Evolutionary conservation across 139 green algal genomes (phyloP).

Genomic region (Trebouxia sp.): DNA sequence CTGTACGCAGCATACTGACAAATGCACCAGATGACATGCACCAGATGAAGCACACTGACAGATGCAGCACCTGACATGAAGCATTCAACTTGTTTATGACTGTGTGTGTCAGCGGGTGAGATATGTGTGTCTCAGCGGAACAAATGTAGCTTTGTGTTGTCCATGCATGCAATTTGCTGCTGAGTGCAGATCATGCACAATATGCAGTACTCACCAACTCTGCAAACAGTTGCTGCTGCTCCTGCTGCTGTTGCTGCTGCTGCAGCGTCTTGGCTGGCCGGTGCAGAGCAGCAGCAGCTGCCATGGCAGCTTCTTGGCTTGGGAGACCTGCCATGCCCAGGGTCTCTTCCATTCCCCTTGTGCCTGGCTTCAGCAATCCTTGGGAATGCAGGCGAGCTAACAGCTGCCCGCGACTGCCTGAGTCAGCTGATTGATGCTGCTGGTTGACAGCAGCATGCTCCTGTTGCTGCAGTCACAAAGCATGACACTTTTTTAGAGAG

Average conservation of each 20-base stretch:
- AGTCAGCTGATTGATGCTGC: neutral
- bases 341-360: neutral
- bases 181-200: no score
- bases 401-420: neutral
- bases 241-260: constrained; percentile 70
- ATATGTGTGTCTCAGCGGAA: no score
- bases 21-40: no score
- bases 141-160: no score
- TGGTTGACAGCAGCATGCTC: neutral
- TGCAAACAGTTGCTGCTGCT: constrained; percentile 73
- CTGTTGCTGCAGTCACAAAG: neutral
- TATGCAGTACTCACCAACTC: constrained; percentile 71
- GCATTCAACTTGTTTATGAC: no score
- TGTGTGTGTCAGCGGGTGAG: no score
- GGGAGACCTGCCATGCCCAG: neutral
- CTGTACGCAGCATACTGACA: no score
- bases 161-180: no score
- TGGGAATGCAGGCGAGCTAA: neutral
- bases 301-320: neutral
- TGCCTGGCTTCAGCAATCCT: neutral
- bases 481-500: no score
- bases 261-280: neutral
- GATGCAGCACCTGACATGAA: no score
- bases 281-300: neutral
- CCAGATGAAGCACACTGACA: no score